A percentile compares a stretch with the other conserved stretches of the same genome.
These are phyloP conservation scores for Linum lewisii DNA, from an alignment of 345 rosid species.

Conservation along the genomic window DNA sequence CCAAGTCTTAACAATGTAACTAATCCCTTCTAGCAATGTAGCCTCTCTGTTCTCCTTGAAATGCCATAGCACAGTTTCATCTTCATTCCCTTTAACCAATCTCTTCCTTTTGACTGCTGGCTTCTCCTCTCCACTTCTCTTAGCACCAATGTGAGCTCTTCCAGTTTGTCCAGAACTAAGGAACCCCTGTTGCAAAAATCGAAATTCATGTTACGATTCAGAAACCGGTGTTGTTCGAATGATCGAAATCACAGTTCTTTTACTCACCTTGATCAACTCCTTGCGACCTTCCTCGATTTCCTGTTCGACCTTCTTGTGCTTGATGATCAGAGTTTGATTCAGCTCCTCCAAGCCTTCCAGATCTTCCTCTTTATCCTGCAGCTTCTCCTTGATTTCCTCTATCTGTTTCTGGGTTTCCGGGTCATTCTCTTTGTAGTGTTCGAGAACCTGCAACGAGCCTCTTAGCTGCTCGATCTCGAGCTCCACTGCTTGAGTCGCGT, in stretches of 20 bases:
- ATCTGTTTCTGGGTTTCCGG: conserved; percentile 28
- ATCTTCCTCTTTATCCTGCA: conserved; percentile 52
- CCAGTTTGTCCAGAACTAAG: not conserved
- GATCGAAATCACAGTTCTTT: too few relatives aligned
- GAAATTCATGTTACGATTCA: too few relatives aligned
- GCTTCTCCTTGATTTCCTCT: conserved; percentile 16
- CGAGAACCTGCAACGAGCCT: conserved; percentile 49
- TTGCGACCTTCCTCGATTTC: conserved; percentile 66
- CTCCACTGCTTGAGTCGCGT: conserved; percentile 61
- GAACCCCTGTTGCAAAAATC: not conserved
- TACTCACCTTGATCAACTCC: conserved; percentile 46
- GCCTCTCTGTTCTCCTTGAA: not conserved
- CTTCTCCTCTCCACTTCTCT: not conserved
- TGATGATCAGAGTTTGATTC: conserved; percentile 35
- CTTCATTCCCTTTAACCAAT: not conserved
- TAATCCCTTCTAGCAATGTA: not conserved
- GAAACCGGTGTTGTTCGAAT: not conserved
- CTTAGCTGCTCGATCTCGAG: conserved; percentile 66
- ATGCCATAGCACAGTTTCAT: not conserved
- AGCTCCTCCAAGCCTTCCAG: conserved; percentile 27
- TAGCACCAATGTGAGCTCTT: not conserved
- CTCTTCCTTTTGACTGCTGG: not conserved
- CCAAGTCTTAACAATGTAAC: not conserved
- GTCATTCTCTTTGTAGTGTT: conserved; percentile 50
- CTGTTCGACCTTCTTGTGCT: conserved; percentile 42